Evolutionary conservation across 441 rosid genomes (phyloP), one percentile per base, ranked within the genome.

Genomic region (Rhodomyrtus psidioides): DNA sequence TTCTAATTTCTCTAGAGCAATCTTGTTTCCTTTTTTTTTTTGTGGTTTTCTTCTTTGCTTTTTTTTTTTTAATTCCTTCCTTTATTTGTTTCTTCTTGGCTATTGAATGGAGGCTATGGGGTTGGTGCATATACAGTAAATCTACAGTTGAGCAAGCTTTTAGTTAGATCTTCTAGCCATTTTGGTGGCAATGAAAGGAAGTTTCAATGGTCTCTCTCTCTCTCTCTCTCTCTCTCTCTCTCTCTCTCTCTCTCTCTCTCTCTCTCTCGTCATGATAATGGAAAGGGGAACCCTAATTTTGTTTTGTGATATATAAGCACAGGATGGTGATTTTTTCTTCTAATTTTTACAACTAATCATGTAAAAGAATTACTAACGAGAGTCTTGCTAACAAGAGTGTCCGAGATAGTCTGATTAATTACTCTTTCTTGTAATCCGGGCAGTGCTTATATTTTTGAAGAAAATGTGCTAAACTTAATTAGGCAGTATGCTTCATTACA

Each of bases 191-290:
- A 87, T 65, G 82, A 82, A 85, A 87, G 81, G 57, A 85, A 19
- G 84, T 85, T 82, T 89, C 83, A 83, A 23, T 83, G 88, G 74
- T 87, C 84, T 82, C 82, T n/a, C 39, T 82, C 87, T 30, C 79
- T 75, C 51, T 27, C 57, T 13, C 49, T 82, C 57, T 55, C 60
- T 46, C 59, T 84, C 57, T 83, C 82, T 84, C 56, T 15, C 56
- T 53, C 55, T 30, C 28, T 46, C 28, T 30, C n/a, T 82, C 6
- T 39, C 55, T 4, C 53, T 83, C 19, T 15, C 12, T 34, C 27
- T 83, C 21, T 34, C 17, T 15, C 6, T 28, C 74, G 15, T 26
- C 16, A 49, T 81, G 56, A 26, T 81, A 39, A 70, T 70, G 79
- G n/a, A 39, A 70, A 65, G 15, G 79, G 51, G 7, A 34, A 70